Evolutionary conservation across 2,329 filamentous ascomycete genomes (phyloP), one percentile per base, ranked within the genome.

Genomic region (Thelonectria olida): DNA sequence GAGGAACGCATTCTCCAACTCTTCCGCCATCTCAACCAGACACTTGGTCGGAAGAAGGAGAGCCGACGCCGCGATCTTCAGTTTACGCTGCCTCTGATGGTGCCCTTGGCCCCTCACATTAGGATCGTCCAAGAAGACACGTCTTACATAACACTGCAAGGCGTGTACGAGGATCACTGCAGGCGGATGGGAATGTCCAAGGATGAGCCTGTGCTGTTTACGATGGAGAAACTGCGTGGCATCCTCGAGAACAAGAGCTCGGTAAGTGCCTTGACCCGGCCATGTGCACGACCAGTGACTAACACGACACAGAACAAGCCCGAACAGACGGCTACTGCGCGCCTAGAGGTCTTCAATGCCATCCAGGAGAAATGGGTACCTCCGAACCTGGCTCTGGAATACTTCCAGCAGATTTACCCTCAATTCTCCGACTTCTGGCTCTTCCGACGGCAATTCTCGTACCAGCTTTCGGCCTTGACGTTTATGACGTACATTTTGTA

Each of bases 401-500:
- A 95, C 81, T 97, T 97, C 86, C 92, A 94, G 74, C 84, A 86
- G 67, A 92, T 89, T 5, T 98, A 96, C 79, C 91, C 93, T 27
- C 90, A 92, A 65, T 99, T 92, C 77, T 88, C 92, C 45, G 94
- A 97, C 72, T 97, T 98, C 83, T 99, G 95, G 93, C 87, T 99
- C 59, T 99, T 99, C 92, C 92, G 96, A 61, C 90, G 94, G 61
- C 94, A 97, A 67, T 97, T 99, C 80, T 92, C 93, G 20, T 97
- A 98, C 82, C 96, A 99, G 79, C 90, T 97, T 63, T 95, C 96
- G 19, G 89, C 94, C 2, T 85, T 98, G 66, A 97, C 96, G 1
- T 99, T 99, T 81, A 97, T 99, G 91, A 98, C 96, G 4, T 99
- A 98, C 75, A 91, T 97, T 61, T 90, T 99, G 81, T 95, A 95